A percentile compares a stretch with the other conserved stretches of the same genome.
phyloP scores from a whole-genome alignment of 2,329 filamentous ascomycete species.

The Penicillium thymicola region DNA sequence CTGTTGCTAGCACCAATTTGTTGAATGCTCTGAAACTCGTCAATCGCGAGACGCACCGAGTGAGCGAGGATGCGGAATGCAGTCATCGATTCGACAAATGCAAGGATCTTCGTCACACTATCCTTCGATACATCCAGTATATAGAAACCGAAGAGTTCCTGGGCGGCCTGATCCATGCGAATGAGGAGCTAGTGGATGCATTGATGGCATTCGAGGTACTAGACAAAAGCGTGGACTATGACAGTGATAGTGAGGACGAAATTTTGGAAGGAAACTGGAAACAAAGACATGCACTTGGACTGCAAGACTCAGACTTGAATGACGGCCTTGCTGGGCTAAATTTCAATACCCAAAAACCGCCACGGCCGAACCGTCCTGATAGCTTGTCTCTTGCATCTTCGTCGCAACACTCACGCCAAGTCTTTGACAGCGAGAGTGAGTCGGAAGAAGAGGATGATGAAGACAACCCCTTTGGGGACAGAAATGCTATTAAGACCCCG shows the following conservation, averaged over 20 bases:
- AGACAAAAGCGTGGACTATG: conserved; percentile 62
- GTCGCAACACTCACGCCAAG: conserved; percentile 22
- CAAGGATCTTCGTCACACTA: conserved; percentile 78
- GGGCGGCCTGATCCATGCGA: conserved; percentile 84
- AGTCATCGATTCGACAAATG: conserved; percentile 78
- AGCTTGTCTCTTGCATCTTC: conserved; percentile 45
- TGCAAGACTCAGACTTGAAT: conserved; percentile 26
- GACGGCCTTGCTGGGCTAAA: conserved; percentile 35
- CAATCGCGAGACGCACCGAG: conserved; percentile 82
- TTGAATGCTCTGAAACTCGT: conserved; percentile 83
- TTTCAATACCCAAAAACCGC: conserved; percentile 37
- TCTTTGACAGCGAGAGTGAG: conserved; percentile 56
- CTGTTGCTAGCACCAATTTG: conserved; percentile 86
- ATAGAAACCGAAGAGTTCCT: conserved; percentile 91
- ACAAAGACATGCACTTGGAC: conserved; percentile 17
- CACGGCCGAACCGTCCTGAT: conserved; percentile 58
- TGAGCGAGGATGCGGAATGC: conserved; percentile 77
- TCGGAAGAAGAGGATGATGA: conserved; percentile 66
- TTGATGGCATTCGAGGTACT: conserved; percentile 94
- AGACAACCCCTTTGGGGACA: conserved; percentile 84
- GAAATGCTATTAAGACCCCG: conserved; percentile 57
- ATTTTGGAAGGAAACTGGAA: conserved; percentile 31
- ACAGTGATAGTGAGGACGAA: conserved; percentile 64
- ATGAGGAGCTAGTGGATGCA: conserved; percentile 90
- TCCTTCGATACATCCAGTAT: conserved; percentile 87